These are phyloP conservation scores for Leucocoprinus birnbaumii DNA, from an alignment of 768 basidiomycete genomes.

Conservation along the genomic window DNA sequence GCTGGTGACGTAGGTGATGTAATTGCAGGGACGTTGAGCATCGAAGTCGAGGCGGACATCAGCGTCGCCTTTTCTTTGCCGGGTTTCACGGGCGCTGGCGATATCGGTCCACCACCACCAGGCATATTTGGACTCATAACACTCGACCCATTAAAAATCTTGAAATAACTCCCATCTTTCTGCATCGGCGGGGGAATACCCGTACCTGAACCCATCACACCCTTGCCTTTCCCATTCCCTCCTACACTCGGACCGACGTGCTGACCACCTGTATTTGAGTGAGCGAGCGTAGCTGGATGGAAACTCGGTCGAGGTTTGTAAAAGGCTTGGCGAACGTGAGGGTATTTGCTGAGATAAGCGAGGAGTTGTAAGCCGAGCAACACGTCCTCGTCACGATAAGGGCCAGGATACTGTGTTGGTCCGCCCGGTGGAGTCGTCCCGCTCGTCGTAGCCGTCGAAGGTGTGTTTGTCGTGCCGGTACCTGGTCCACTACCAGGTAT, in stretches of 20 bases:
- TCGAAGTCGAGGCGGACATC: background rate
- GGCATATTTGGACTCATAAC: constrained; percentile 4
- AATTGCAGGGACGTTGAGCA: background rate
- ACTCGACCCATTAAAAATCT: constrained; percentile 9
- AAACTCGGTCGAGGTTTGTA: constrained; percentile 86
- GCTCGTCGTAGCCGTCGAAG: constrained; percentile 13
- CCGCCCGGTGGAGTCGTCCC: constrained; percentile 27
- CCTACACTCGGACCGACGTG: background rate
- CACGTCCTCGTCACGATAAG: constrained; percentile 94
- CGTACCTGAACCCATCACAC: constrained; percentile 14
- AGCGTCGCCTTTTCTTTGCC: constrained; percentile 18
- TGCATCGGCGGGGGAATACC: constrained; percentile 16
- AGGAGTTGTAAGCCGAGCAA: constrained; percentile 87
- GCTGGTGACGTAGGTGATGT: background rate
- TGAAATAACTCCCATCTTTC: constrained; percentile 12
- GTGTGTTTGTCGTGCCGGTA: constrained; percentile 19
- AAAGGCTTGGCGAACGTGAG: constrained; percentile 94
- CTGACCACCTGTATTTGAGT: constrained; percentile 16
- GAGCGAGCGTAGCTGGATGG: constrained; percentile 64
- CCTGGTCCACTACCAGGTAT: constrained; percentile 10
- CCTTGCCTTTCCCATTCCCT: background rate
- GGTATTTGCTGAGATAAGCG: constrained; percentile 96
- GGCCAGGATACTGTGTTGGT: constrained; percentile 40
- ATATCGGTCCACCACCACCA: background rate
- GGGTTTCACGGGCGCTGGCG: background rate